Conservation (phyloP, 2,329 filamentous ascomycete genomes). For the Pseudogymnoascus pannorum region DNA sequence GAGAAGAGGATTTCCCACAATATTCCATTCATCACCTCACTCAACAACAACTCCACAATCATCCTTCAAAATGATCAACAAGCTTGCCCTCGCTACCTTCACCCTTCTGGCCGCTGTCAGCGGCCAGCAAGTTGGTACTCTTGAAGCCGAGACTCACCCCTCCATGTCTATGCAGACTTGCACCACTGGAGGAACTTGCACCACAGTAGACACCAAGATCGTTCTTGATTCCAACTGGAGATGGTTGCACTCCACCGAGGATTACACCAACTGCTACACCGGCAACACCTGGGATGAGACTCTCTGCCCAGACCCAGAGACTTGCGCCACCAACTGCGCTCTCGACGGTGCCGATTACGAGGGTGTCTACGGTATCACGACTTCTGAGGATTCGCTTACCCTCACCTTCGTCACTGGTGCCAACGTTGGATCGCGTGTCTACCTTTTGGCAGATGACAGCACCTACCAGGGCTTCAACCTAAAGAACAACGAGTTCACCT, state of each 20-base stretch:
- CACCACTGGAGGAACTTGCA: constrained; percentile 37
- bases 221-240: constrained; percentile 48
- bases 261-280: constrained; percentile 28
- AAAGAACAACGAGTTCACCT: constrained; percentile 59
- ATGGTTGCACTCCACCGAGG: constrained; percentile 40
- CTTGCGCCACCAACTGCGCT: constrained; percentile 41
- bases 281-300: constrained; percentile 34
- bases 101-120: constrained; percentile 34
- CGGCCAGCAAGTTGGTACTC: constrained; percentile 39
- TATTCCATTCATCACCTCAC: constrained; percentile 3
- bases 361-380: constrained; percentile 43
- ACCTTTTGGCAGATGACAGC: constrained; percentile 51
- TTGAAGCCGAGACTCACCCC: constrained; percentile 39
- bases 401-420: constrained; percentile 47
- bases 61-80: constrained; percentile 8
- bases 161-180: constrained; percentile 42
- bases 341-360: constrained; percentile 44
- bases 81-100: constrained; percentile 22
- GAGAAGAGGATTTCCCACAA: constrained; percentile 1
- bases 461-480: constrained; percentile 59
- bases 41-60: constrained; percentile 1
- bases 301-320: constrained; percentile 34
- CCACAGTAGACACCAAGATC: constrained; percentile 37
- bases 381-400: constrained; percentile 41
- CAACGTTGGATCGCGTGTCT: constrained; percentile 47